Percentiles rank a stretch among this genome's conserved stretches.
These are phyloP conservation scores for Naganishia cerealis DNA, from an alignment of 1,284 basidiomycete species.

Conservation along the genomic window DNA sequence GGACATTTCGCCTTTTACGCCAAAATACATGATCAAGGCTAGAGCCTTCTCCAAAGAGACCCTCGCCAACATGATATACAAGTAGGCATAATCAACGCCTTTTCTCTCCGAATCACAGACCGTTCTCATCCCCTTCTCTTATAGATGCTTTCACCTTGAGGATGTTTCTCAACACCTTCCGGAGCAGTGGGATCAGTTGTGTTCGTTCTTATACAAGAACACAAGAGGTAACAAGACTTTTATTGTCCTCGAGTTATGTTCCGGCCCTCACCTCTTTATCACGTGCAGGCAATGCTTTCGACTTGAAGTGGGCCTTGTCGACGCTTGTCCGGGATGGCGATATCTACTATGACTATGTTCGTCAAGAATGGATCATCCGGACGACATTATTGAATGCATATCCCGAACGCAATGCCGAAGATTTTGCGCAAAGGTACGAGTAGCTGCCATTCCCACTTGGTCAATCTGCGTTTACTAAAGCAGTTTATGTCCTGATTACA, in stretches of 20 bases:
- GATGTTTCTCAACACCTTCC: constrained; percentile 6
- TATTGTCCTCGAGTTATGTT: not conserved
- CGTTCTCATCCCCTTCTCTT: not conserved
- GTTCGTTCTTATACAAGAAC: constrained; percentile 12
- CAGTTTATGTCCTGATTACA: not conserved
- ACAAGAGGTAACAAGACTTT: constrained; percentile 12
- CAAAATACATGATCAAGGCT: constrained; percentile 27
- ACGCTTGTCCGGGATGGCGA: constrained; percentile 22
- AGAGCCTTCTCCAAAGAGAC: constrained; percentile 19
- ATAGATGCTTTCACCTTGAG: constrained; percentile 30
- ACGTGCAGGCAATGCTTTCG: constrained; percentile 12
- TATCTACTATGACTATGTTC: constrained; percentile 12
- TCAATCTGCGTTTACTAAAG: not conserved
- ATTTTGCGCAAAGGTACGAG: constrained; percentile 22
- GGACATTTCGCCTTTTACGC: constrained; percentile 12
- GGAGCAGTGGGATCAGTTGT: constrained; percentile 12
- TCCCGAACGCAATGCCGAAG: constrained; percentile 18
- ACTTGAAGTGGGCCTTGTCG: constrained; percentile 19
- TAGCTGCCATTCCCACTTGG: not conserved
- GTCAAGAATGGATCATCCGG: constrained; percentile 20
- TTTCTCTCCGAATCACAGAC: not conserved
- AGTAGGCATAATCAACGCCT: not conserved
- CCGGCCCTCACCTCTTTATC: not conserved
- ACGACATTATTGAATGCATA: constrained; percentile 7
- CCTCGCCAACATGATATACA: constrained; percentile 9